phyloP scores from a whole-genome alignment of 1,284 basidiomycete genomes.

The Ustilago trichophora region DNA sequence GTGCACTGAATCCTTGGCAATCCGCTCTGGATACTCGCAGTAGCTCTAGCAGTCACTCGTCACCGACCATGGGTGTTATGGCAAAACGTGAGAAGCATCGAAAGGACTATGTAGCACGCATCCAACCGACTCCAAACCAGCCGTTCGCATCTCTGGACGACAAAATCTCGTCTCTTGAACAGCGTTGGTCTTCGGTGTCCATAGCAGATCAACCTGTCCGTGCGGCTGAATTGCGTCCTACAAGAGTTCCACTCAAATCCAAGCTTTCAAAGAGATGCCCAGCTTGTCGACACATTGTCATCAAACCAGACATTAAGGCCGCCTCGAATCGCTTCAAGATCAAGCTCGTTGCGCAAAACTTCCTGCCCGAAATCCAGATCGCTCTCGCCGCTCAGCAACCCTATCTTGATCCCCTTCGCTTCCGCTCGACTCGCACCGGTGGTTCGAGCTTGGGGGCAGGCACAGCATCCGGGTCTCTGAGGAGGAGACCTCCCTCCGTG shows the following conservation, averaged over 20 bases:
- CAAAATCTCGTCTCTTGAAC: slow-evolving; percentile 77
- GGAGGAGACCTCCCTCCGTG: slow-evolving; percentile 20
- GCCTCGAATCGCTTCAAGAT: slow-evolving; percentile 94
- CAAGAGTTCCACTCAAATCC: slow-evolving; percentile 87
- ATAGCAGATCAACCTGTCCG: slow-evolving; percentile 70
- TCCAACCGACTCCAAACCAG: slow-evolving; percentile 9
- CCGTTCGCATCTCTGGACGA: slow-evolving; percentile 30
- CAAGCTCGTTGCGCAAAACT: slow-evolving; percentile 91
- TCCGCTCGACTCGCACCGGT: not conserved
- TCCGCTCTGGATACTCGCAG: slow-evolving; percentile 8
- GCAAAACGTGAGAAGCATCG: slow-evolving; percentile 74
- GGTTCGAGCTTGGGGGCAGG: not conserved
- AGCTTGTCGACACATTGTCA: slow-evolving; percentile 90
- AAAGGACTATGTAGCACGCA: slow-evolving; percentile 70
- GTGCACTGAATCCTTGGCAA: slow-evolving; percentile 43
- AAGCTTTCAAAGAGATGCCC: slow-evolving; percentile 96
- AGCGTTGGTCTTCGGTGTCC: slow-evolving; percentile 76
- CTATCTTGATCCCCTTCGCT: slow-evolving; percentile 21
- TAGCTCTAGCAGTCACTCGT: slow-evolving; percentile 2
- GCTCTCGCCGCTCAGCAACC: slow-evolving; percentile 35
- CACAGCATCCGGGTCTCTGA: slow-evolving; percentile 5
- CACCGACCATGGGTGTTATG: slow-evolving; percentile 18
- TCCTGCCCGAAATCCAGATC: slow-evolving; percentile 83
- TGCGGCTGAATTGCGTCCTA: slow-evolving; percentile 76
- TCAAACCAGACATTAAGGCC: slow-evolving; percentile 96